phyloP scores from a whole-genome alignment of 1,284 basidiomycete species.

The Austroboletus niveus region DNA sequence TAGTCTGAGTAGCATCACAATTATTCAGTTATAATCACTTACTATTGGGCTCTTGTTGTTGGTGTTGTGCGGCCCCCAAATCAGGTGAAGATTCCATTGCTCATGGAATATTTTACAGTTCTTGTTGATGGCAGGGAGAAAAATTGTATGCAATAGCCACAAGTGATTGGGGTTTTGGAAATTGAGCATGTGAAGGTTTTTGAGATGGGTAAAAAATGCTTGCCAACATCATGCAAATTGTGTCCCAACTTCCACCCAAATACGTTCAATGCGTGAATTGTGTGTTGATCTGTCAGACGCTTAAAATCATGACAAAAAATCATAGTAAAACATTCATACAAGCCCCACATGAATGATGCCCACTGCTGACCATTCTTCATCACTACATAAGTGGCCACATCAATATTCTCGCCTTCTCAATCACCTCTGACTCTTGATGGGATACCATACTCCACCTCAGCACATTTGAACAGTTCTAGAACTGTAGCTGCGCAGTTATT shows the following conservation, averaged over 20 bases:
- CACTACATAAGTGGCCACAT: too few species aligned
- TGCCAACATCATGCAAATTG: too few species aligned
- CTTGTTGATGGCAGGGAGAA: conserved; percentile 16
- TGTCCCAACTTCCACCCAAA: too few species aligned
- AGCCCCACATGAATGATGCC: conserved; percentile 34
- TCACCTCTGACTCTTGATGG: conserved; percentile 24
- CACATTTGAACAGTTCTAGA: conserved; percentile 19
- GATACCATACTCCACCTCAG: background rate
- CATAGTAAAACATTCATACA: conserved; percentile 12
- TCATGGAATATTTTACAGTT: conserved; percentile 21
- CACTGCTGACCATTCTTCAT: conserved; percentile 18
- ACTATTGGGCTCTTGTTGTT: conserved; percentile 2
- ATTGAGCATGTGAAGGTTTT: conserved; percentile 23
- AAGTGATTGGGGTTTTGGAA: conserved; percentile 18
- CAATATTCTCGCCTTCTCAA: conserved; percentile 29
- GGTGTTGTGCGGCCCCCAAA: background rate
- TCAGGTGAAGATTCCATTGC: conserved; percentile 31
- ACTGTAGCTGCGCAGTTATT: conserved; percentile 34
- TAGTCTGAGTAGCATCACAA: too few species aligned
- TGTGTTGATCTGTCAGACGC: conserved; percentile 1
- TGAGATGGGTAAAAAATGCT: too few species aligned
- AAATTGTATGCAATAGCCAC: conserved; percentile 33
- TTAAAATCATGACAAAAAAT: background rate
- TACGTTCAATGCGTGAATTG: conserved; percentile 35
- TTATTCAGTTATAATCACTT: background rate